Evolutionary conservation across 2,329 filamentous ascomycete species (phyloP).

Genomic region (Mariannaea elegans): DNA sequence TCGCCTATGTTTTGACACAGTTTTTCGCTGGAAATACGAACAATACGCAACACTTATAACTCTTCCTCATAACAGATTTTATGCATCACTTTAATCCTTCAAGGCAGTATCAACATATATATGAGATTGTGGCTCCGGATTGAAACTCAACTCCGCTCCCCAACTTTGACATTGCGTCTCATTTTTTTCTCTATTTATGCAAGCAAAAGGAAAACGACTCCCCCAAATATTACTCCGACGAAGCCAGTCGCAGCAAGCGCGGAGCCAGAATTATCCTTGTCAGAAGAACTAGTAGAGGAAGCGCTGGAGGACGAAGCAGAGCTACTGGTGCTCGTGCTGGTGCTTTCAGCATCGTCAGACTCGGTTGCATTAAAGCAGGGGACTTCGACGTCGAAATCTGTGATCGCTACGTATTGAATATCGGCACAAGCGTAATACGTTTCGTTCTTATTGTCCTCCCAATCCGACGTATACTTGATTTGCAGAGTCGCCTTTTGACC

Average conservation of each 20-base stretch:
- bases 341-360: slow-evolving; percentile 25
- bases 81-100: no score
- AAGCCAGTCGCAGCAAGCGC: background rate
- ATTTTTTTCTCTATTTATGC: background rate
- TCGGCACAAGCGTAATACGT: slow-evolving; percentile 53
- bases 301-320: background rate
- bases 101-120: no score
- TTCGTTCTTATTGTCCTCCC: slow-evolving; percentile 40
- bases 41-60: no score
- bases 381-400: slow-evolving; percentile 37
- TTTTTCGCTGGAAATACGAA: no score
- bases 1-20: no score
- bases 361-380: slow-evolving; percentile 49
- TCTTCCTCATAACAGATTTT: no score
- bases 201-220: background rate
- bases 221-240: background rate
- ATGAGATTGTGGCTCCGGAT: no score
- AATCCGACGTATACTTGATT: slow-evolving; percentile 50
- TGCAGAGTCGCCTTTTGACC: slow-evolving; percentile 53
- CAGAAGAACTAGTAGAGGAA: background rate
- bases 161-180: background rate
- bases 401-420: slow-evolving; percentile 47
- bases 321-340: background rate
- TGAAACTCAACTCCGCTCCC: no score
- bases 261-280: background rate